These are phyloP conservation scores for Striga asiatica DNA, from an alignment of 257 asterid genomes.

Conservation along the genomic window DNA sequence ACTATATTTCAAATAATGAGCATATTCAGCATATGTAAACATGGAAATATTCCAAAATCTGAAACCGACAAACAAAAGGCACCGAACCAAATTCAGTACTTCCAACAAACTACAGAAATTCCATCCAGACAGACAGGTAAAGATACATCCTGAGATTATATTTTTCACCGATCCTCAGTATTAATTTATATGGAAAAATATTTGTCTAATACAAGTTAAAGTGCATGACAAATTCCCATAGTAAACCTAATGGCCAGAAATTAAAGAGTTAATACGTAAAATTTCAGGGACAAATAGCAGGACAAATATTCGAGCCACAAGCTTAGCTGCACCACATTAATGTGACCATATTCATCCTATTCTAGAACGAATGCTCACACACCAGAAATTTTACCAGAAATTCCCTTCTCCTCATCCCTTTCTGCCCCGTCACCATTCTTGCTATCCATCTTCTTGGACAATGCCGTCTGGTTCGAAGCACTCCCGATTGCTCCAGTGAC, in stretches of 20 bases:
- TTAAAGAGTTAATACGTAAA: constrained; percentile 2
- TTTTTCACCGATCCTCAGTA: constrained; percentile 10
- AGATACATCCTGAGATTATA: constrained; percentile 2
- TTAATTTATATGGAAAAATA: constrained; percentile 8
- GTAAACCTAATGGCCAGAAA: background rate
- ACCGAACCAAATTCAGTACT: background rate
- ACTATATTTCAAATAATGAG: no score
- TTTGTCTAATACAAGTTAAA: constrained; percentile 10
- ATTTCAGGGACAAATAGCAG: background rate
- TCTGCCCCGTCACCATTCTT: constrained; percentile 26
- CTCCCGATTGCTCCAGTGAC: no score
- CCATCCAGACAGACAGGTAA: background rate
- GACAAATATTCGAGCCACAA: background rate
- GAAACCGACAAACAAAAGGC: background rate
- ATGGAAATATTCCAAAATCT: background rate
- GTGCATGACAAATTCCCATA: background rate
- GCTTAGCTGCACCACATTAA: constrained; percentile 7
- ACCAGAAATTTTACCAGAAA: constrained; percentile 50
- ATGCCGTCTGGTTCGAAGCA: no score
- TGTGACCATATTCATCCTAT: constrained; percentile 10
- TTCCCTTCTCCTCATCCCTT: constrained; percentile 43
- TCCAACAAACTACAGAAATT: background rate
- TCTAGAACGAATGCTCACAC: constrained; percentile 26
- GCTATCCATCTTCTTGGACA: constrained; percentile 27
- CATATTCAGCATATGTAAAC: background rate